Evolutionary conservation across 176 grass and related monocot species (phyloP).

Genomic region (Zoysia pacifica): DNA sequence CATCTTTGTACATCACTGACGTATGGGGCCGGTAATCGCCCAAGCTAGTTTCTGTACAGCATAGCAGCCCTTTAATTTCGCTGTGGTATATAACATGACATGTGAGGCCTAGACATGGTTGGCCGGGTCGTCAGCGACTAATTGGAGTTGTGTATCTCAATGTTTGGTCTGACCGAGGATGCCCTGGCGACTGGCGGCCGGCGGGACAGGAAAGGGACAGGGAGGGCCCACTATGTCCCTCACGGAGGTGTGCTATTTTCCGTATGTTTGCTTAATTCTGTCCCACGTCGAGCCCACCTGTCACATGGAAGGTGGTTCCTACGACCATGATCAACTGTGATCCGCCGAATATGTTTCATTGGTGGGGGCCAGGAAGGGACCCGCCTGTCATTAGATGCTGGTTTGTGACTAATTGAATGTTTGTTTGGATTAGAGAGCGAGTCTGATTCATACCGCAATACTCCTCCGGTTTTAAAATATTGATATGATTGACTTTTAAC

Average conservation of each 20-base stretch:
- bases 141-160: background rate
- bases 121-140: background rate
- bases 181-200: background rate
- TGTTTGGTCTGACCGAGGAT: background rate
- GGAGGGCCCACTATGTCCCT: conserved; percentile 23
- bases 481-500: too few species aligned
- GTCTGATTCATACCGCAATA: too few species aligned
- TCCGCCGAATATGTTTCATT: background rate
- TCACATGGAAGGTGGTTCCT: background rate
- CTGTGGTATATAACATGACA: rapidly evolving
- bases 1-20: background rate
- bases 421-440: too few species aligned
- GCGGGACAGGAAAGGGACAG: background rate
- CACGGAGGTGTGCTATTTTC: conserved; percentile 9
- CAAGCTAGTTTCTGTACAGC: background rate
- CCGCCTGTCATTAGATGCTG: too few species aligned
- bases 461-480: too few species aligned
- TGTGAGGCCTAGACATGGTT: rapidly evolving
- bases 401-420: too few species aligned
- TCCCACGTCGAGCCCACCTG: background rate
- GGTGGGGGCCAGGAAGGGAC: too few species aligned
- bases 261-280: conserved; percentile 22
- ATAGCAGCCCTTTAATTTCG: too few species aligned
- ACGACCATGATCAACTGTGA: conserved; percentile 2
- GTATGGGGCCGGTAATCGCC: background rate